Percentiles rank a stretch among this genome's conserved stretches.
phyloP scores from a whole-genome alignment of 345 rosid genomes.

The Litchi chinensis region DNA sequence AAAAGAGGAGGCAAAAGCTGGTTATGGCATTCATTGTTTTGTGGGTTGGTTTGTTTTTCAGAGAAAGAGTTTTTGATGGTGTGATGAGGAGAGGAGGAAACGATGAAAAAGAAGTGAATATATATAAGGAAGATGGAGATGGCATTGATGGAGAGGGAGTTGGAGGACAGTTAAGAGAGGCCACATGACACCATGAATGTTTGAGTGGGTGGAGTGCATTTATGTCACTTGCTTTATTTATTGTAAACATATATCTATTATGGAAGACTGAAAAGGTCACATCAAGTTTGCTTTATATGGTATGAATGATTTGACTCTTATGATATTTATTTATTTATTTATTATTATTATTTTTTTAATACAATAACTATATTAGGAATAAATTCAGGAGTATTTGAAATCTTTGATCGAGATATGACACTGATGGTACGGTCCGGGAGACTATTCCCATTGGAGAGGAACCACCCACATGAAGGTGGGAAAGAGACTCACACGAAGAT shows the following conservation, averaged over 20 bases:
- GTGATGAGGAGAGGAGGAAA: neutral
- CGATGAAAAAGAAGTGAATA: neutral
- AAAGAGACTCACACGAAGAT: too few relatives aligned
- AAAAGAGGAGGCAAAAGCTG: conserved; percentile 30
- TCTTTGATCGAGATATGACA: too few relatives aligned
- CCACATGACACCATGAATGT: conserved; percentile 11
- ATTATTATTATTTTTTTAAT: too few relatives aligned
- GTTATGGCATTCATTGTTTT: conserved; percentile 37
- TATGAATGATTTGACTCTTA: too few relatives aligned
- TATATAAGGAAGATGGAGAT: conserved; percentile 9
- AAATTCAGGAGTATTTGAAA: too few relatives aligned
- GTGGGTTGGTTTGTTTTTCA: neutral
- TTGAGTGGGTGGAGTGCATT: conserved; percentile 37
- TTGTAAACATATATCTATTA: neutral
- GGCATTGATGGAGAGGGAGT: conserved; percentile 20
- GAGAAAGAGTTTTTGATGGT: neutral
- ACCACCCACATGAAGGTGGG: too few relatives aligned
- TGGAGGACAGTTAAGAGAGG: conserved; percentile 47
- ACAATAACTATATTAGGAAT: too few relatives aligned
- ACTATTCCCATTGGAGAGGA: too few relatives aligned
- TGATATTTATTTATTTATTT: too few relatives aligned
- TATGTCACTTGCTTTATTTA: conserved; percentile 18
- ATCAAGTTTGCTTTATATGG: too few relatives aligned
- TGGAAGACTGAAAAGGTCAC: too few relatives aligned
- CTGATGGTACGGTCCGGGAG: too few relatives aligned